Percentiles rank a stretch among this genome's conserved stretches.
phyloP scores from a whole-genome alignment of 148 eudicot species.

The Salicornia ramosissima region DNA sequence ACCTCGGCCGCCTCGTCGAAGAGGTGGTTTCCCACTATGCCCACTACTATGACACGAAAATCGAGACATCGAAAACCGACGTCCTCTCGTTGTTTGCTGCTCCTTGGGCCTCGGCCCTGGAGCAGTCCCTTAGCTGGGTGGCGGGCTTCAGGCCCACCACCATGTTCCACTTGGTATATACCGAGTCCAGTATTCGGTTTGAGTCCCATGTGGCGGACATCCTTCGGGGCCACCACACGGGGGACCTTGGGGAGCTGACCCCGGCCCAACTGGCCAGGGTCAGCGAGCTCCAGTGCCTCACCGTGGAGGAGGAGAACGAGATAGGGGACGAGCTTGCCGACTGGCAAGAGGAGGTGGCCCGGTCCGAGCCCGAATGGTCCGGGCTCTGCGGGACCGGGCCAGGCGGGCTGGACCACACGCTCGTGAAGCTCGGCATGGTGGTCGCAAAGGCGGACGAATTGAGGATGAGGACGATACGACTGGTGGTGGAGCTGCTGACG shows the following conservation, averaged over 20 bases:
- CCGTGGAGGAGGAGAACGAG: conserved; percentile 56
- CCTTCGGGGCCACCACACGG: conserved; percentile 46
- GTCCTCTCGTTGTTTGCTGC: conserved; percentile 47
- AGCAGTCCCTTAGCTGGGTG: conserved; percentile 70
- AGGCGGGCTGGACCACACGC: conserved; percentile 30
- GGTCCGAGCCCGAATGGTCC: conserved; percentile 31
- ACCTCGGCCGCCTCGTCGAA: conserved; percentile 33
- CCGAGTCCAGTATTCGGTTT: conserved; percentile 59
- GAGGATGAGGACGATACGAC: conserved; percentile 48
- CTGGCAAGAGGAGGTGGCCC: conserved; percentile 74
- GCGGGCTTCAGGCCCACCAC: conserved; percentile 93
- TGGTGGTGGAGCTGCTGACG: conserved; percentile 65
- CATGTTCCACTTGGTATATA: conserved; percentile 67
- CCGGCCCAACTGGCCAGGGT: conserved; percentile 64
- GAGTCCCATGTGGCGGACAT: conserved; percentile 56
- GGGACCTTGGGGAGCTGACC: conserved; percentile 67
- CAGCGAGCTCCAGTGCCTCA: conserved; percentile 71
- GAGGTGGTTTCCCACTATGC: conserved; percentile 43
- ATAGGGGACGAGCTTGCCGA: conserved; percentile 53
- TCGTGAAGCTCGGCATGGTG: conserved; percentile 31
- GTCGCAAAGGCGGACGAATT: conserved; percentile 63
- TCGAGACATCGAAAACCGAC: conserved; percentile 35
- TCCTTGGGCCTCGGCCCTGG: conserved; percentile 66
- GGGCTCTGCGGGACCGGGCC: conserved; percentile 19
- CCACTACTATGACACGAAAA: conserved; percentile 47